Conservation (phyloP, 208 protist genomes). For the Willaertia magna region DNA sequence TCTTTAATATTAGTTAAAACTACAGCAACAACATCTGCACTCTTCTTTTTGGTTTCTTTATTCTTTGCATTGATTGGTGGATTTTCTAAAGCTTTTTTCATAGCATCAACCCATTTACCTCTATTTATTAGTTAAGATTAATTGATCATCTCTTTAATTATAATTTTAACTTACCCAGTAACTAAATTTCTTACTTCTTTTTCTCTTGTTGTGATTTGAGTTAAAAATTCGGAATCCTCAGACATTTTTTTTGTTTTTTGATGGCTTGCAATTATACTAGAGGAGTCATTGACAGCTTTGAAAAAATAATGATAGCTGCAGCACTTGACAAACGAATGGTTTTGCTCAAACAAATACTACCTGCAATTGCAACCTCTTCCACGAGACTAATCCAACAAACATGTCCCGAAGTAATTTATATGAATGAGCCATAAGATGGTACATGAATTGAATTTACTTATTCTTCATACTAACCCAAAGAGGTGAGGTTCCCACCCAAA, state of each 20-base stretch:
- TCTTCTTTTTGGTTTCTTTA: neutral
- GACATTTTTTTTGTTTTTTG: constrained; percentile 2
- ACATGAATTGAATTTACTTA: no score
- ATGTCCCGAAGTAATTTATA: no score
- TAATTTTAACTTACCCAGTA: neutral
- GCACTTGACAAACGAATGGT: no score
- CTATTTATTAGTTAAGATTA: neutral
- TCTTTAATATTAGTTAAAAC: neutral
- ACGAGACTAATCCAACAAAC: no score
- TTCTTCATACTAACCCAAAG: no score
- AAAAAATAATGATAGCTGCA: no score
- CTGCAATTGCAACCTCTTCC: no score
- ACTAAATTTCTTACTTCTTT: neutral
- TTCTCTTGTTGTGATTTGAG: neutral
- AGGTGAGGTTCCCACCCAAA: no score
- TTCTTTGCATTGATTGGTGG: neutral
- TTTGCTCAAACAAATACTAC: no score
- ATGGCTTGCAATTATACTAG: no score
- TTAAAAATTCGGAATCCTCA: neutral
- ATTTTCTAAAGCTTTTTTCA: neutral
- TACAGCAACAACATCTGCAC: neutral
- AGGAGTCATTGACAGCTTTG: no score
- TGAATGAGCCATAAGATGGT: no score
- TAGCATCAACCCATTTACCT: neutral
- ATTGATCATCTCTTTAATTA: neutral